Evolutionary conservation across 75 land plant species (phyloP).

Genomic region (Sequoia sempervirens): DNA sequence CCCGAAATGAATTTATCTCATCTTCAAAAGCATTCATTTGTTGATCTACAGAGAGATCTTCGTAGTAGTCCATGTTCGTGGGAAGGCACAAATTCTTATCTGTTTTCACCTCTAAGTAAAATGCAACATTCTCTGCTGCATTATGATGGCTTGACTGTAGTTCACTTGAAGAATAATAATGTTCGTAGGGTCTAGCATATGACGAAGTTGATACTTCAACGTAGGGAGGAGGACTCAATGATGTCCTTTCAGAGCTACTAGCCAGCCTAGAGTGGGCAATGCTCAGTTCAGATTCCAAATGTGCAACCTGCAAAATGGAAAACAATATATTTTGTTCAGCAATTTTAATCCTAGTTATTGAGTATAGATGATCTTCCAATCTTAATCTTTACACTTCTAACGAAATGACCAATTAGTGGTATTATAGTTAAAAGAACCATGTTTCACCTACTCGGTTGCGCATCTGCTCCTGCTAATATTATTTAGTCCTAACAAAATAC

Average conservation of each 20-base stretch:
- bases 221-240: neutral
- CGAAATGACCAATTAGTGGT: too few relatives aligned
- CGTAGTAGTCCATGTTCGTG: neutral
- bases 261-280: neutral
- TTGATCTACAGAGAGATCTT: neutral
- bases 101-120: neutral
- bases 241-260: neutral
- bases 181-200: neutral
- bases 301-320: constrained; percentile 11
- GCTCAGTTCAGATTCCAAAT: neutral
- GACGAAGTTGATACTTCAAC: neutral
- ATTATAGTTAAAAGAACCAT: too few relatives aligned
- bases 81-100: neutral
- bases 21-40: neutral
- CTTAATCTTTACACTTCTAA: too few relatives aligned
- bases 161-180: neutral
- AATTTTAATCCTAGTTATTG: neutral
- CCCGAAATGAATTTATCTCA: neutral
- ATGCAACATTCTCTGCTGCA: neutral
- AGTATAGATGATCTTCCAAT: too few relatives aligned
- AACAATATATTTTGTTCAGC: neutral
- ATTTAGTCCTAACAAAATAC: too few relatives aligned
- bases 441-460: too few relatives aligned
- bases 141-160: neutral
- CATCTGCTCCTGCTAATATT: too few relatives aligned